These are phyloP conservation scores for Populus nigra DNA, from an alignment of 345 rosid species.

Conservation along the genomic window DNA sequence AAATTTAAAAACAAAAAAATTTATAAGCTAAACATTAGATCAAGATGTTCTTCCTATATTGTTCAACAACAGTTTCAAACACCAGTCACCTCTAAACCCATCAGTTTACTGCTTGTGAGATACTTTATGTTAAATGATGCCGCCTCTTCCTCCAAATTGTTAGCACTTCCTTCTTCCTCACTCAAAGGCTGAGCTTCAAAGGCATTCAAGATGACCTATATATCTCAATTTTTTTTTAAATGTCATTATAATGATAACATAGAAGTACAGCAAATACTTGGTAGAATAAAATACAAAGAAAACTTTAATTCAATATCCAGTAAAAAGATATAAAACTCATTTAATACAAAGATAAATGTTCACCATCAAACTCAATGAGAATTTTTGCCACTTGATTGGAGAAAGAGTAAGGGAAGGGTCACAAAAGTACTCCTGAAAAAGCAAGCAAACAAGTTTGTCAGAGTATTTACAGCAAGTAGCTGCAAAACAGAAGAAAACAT, in stretches of 20 bases:
- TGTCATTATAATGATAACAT: not conserved
- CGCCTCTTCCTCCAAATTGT: slow-evolving; percentile 89
- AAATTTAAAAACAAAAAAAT: slow-evolving; percentile 15
- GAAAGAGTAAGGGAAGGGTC: slow-evolving; percentile 74
- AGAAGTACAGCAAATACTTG: not conserved
- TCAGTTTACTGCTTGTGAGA: slow-evolving; percentile 93
- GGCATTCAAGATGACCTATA: slow-evolving; percentile 82
- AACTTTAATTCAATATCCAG: not conserved
- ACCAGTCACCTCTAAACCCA: slow-evolving; percentile 86
- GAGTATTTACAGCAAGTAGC: not conserved
- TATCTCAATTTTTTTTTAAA: slow-evolving; percentile 18
- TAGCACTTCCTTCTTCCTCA: slow-evolving; percentile 94
- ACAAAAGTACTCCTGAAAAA: slow-evolving; percentile 80
- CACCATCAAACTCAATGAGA: slow-evolving; percentile 79
- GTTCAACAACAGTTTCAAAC: slow-evolving; percentile 16
- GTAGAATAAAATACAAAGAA: not conserved
- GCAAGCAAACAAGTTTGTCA: not conserved
- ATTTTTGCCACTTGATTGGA: slow-evolving; percentile 89
- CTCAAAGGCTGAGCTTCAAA: slow-evolving; percentile 96
- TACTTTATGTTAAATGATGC: slow-evolving; percentile 89
- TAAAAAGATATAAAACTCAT: not conserved
- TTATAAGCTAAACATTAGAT: slow-evolving; percentile 4
- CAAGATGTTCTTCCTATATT: slow-evolving; percentile 7
- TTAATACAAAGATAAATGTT: slow-evolving; percentile 6
- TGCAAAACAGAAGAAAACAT: not conserved